phyloP scores from a whole-genome alignment of 768 basidiomycete species.

The Calocera cornea region DNA sequence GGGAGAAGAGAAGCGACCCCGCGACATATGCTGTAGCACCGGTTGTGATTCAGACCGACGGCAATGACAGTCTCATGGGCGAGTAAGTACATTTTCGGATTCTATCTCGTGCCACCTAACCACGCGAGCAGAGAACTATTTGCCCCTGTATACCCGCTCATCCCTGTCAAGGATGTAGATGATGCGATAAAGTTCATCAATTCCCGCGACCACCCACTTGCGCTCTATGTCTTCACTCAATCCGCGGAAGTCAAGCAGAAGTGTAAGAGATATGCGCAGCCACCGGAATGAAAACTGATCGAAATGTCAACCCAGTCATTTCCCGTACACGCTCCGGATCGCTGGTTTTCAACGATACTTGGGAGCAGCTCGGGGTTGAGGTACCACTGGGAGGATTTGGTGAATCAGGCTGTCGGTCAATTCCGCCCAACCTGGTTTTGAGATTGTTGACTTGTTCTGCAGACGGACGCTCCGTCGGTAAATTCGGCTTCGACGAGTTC shows the following conservation, averaged over 20 bases:
- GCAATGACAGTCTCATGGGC: slow-evolving; percentile 41
- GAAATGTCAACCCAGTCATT: slow-evolving; percentile 31
- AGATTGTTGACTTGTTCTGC: slow-evolving; percentile 13
- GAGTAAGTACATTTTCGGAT: slow-evolving; percentile 15
- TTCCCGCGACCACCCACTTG: slow-evolving; percentile 40
- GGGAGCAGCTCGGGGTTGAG: slow-evolving; percentile 31
- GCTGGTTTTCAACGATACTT: slow-evolving; percentile 45
- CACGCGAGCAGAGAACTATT: slow-evolving; percentile 23
- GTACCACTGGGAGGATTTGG: slow-evolving; percentile 45
- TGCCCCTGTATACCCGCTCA: slow-evolving; percentile 24
- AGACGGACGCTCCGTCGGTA: slow-evolving; percentile 43
- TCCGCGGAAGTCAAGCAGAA: slow-evolving; percentile 23
- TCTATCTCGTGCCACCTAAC: not conserved
- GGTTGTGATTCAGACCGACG: slow-evolving; percentile 40
- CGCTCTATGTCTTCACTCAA: slow-evolving; percentile 51
- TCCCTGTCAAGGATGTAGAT: slow-evolving; percentile 11
- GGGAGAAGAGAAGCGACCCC: slow-evolving; percentile 32
- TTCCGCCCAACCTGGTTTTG: not conserved
- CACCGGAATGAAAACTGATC: not conserved
- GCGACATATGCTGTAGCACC: slow-evolving; percentile 44
- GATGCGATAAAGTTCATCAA: slow-evolving; percentile 20
- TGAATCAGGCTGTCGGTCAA: slow-evolving; percentile 46
- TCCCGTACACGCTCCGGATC: slow-evolving; percentile 43
- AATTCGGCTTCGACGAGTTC: slow-evolving; percentile 44
- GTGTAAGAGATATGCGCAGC: slow-evolving; percentile 12